These are phyloP conservation scores for Tremella mesenterica DNA, from an alignment of 768 basidiomycete species.

Conservation along the genomic window DNA sequence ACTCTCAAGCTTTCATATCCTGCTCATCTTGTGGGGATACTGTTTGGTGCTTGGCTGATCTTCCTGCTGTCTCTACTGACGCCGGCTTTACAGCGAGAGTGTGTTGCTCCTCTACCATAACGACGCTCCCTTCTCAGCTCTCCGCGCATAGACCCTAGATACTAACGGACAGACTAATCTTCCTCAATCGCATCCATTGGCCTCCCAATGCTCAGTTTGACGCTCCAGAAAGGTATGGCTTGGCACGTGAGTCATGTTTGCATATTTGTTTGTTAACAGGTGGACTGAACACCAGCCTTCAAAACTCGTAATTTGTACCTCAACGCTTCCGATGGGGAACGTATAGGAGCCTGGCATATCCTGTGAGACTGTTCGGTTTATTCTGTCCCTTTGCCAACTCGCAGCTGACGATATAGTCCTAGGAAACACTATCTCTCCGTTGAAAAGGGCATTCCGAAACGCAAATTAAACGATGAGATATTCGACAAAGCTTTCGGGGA, in stretches of 20 bases:
- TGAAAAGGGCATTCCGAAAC: slow-evolving; percentile 1
- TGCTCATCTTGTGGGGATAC: no score
- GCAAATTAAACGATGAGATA: slow-evolving; percentile 44
- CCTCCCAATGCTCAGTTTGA: slow-evolving; percentile 60
- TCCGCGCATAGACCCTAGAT: no score
- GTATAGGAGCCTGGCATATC: slow-evolving; percentile 53
- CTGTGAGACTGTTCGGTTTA: no score
- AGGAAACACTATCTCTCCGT: slow-evolving; percentile 20
- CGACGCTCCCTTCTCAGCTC: no score
- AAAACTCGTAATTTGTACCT: slow-evolving; percentile 68
- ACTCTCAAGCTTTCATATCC: no score
- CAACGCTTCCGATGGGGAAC: slow-evolving; percentile 64
- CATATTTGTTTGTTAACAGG: neutral
- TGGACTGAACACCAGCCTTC: slow-evolving; percentile 50
- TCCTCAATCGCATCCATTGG: slow-evolving; percentile 58
- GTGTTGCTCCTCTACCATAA: no score
- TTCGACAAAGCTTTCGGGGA: slow-evolving; percentile 53
- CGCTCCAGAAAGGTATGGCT: slow-evolving; percentile 65
- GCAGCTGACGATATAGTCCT: slow-evolving; percentile 45
- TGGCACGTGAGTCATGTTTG: slow-evolving; percentile 58
- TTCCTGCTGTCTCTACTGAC: no score
- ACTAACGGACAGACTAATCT: slow-evolving; percentile 56
- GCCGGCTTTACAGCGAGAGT: no score
- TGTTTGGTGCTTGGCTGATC: no score
- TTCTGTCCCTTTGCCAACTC: slow-evolving; percentile 47